A percentile compares a stretch with the other conserved stretches of the same genome.
Evolutionary conservation across 768 basidiomycete species (phyloP).

Genomic region (Tylopilus plumbeoviolaceoides): DNA sequence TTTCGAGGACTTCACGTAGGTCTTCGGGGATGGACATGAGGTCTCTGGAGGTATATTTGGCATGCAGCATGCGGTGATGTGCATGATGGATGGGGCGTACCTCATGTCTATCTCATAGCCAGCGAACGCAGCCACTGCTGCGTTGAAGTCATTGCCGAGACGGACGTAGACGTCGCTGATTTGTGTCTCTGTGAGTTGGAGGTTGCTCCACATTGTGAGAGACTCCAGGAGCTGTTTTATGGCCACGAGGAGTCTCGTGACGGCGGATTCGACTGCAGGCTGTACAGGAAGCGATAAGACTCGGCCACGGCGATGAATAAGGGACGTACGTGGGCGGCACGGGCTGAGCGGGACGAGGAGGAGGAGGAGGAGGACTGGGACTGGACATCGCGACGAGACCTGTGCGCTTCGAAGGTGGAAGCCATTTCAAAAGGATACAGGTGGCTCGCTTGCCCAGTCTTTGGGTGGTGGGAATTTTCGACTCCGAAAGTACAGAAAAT

Average conservation of each 20-base stretch:
- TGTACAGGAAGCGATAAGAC: constrained; percentile 21
- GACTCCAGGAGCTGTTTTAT: constrained; percentile 94
- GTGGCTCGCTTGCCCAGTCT: constrained; percentile 7
- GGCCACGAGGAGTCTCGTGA: constrained; percentile 87
- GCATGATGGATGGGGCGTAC: constrained; percentile 49
- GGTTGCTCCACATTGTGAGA: constrained; percentile 78
- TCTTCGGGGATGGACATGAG: constrained; percentile 85
- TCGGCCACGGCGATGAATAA: background rate
- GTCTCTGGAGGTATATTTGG: constrained; percentile 52
- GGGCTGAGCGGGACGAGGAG: constrained; percentile 21
- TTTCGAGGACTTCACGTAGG: constrained; percentile 83
- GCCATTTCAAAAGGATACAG: constrained; percentile 13
- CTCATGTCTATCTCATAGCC: constrained; percentile 84
- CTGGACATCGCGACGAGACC: constrained; percentile 50
- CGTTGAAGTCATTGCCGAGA: constrained; percentile 96
- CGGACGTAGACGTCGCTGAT: constrained; percentile 98
- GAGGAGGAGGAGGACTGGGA: constrained; percentile 45
- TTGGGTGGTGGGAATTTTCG: constrained; percentile 16
- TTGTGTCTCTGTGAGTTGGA: constrained; percentile 65
- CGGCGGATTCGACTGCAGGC: constrained; percentile 86
- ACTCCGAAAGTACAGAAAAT: background rate
- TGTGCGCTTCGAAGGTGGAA: constrained; percentile 33
- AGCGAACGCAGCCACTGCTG: constrained; percentile 84
- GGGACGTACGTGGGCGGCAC: constrained; percentile 24
- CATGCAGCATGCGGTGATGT: constrained; percentile 9